Evolutionary conservation across 2,329 filamentous ascomycete genomes (phyloP).

Genomic region (Sphaerulina musiva): DNA sequence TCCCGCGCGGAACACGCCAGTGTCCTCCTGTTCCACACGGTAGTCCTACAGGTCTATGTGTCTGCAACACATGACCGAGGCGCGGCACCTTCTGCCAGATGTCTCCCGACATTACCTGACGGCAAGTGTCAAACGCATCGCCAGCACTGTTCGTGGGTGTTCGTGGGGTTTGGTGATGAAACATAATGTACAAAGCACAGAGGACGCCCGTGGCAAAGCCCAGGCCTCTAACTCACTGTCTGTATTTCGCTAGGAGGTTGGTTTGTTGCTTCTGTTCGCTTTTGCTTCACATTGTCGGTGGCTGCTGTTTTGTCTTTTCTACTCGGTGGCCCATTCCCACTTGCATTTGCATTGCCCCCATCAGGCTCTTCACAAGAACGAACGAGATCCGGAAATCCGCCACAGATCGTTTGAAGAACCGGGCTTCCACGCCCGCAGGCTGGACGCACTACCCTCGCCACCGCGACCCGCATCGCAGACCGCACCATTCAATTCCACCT

Average conservation of each 20-base stretch:
- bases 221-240: slow-evolving; percentile 7
- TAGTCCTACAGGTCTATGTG: slow-evolving; percentile 13
- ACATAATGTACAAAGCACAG: slow-evolving; percentile 19
- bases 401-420: not conserved
- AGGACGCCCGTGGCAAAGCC: slow-evolving; percentile 9
- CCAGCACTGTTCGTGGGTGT: slow-evolving; percentile 12
- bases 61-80: slow-evolving; percentile 17
- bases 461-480: not conserved
- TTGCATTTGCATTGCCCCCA: not conserved
- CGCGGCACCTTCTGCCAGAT: slow-evolving; percentile 14
- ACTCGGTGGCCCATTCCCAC: slow-evolving; percentile 11
- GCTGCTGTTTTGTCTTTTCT: slow-evolving; percentile 19
- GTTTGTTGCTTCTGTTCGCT: slow-evolving; percentile 18
- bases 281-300: slow-evolving; percentile 16
- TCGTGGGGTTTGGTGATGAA: slow-evolving; percentile 15
- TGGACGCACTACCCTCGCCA: not conserved
- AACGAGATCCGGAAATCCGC: not conserved
- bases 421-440: not conserved
- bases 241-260: slow-evolving; percentile 17
- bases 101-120: slow-evolving; percentile 16
- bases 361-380: not conserved
- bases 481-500: not conserved
- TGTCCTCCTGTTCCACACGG: slow-evolving; percentile 14
- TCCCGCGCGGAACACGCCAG: slow-evolving; percentile 18
- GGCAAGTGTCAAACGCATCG: slow-evolving; percentile 21